Percentiles rank a stretch among this genome's conserved stretches.
Evolutionary conservation across 2,329 filamentous ascomycete species (phyloP).

Genomic region (Colletotrichum liriopes): DNA sequence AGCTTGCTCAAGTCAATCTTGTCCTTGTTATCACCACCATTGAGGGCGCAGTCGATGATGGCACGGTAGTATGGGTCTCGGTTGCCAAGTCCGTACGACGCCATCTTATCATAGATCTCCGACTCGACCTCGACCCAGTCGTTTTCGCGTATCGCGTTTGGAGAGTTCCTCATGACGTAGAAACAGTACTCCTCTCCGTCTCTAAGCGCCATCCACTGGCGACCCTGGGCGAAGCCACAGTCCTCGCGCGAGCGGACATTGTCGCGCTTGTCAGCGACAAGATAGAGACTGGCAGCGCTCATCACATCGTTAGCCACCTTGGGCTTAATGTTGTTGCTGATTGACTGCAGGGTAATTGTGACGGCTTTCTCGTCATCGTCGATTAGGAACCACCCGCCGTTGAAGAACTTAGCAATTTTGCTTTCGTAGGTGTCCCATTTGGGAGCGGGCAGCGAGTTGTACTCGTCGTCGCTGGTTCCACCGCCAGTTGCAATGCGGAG

Average conservation of each 20-base stretch:
- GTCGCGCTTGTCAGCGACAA: constrained; percentile 27
- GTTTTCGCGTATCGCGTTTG: constrained; percentile 10
- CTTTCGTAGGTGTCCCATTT: constrained; percentile 26
- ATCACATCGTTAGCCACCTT: constrained; percentile 41
- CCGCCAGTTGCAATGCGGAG: too few relatives aligned
- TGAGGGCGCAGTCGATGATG: constrained; percentile 23
- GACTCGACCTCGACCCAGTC: constrained; percentile 29
- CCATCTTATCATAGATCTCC: constrained; percentile 24
- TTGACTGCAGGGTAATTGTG: constrained; percentile 8
- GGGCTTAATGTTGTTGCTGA: constrained; percentile 31
- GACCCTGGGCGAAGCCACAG: constrained; percentile 16
- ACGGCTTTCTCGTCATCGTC: constrained; percentile 34
- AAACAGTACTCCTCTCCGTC: constrained; percentile 33
- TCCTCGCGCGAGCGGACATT: constrained; percentile 1
- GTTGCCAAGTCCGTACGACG: constrained; percentile 17
- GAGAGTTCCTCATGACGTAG: constrained; percentile 27
- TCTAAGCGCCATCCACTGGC: constrained; percentile 19
- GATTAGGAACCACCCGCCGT: constrained; percentile 38
- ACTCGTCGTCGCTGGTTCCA: constrained; percentile 5
- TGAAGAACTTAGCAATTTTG: constrained; percentile 40
- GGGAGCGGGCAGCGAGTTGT: constrained; percentile 32
- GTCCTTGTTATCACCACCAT: constrained; percentile 17
- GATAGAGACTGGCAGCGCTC: constrained; percentile 17
- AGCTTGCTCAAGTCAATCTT: constrained; percentile 63
- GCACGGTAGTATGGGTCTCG: constrained; percentile 20